A percentile compares a stretch with the other conserved stretches of the same genome.
phyloP scores from a whole-genome alignment of 495 filamentous ascomycete genomes.

The Podospora australis region DNA sequence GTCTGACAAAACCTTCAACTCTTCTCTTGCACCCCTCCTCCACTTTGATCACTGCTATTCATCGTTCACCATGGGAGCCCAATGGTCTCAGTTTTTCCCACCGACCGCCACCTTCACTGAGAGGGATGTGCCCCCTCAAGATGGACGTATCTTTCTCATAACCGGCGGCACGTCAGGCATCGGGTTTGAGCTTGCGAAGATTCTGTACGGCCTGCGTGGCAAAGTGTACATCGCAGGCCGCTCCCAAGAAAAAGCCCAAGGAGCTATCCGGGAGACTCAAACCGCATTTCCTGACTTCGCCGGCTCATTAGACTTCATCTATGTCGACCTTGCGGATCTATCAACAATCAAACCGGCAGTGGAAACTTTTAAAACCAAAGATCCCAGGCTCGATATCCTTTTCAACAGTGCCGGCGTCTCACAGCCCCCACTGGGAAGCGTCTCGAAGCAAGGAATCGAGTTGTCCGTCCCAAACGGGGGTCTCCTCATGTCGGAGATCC shows the following conservation, averaged over 20 bases:
- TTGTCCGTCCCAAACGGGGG: slow-evolving; percentile 24
- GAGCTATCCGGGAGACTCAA: slow-evolving; percentile 21
- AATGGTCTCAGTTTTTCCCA: slow-evolving; percentile 21
- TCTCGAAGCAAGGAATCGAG: slow-evolving; percentile 32
- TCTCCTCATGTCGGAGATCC: slow-evolving; percentile 26
- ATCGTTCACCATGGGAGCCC: too few species aligned
- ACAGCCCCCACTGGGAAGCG: slow-evolving; percentile 21
- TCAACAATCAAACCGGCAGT: slow-evolving; percentile 20
- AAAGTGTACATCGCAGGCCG: slow-evolving; percentile 43
- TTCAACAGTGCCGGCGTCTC: slow-evolving; percentile 37
- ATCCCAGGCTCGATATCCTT: slow-evolving; percentile 21
- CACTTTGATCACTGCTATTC: too few species aligned
- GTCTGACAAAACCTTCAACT: too few species aligned
- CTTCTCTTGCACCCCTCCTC: too few species aligned
- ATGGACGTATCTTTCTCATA: slow-evolving; percentile 36
- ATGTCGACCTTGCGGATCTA: slow-evolving; percentile 24
- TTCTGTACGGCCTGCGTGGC: slow-evolving; percentile 35
- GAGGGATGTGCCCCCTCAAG: slow-evolving; percentile 14
- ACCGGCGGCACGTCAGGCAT: slow-evolving; percentile 41
- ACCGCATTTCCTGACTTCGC: slow-evolving; percentile 6
- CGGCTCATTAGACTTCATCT: slow-evolving; percentile 20
- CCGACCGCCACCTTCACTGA: slow-evolving; percentile 21
- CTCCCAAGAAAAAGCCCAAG: slow-evolving; percentile 18
- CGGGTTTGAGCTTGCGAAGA: slow-evolving; percentile 35
- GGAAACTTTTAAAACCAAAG: slow-evolving; percentile 16